Conservation (phyloP, 805 yeast species). For the Yarrowia hollandica region DNA sequence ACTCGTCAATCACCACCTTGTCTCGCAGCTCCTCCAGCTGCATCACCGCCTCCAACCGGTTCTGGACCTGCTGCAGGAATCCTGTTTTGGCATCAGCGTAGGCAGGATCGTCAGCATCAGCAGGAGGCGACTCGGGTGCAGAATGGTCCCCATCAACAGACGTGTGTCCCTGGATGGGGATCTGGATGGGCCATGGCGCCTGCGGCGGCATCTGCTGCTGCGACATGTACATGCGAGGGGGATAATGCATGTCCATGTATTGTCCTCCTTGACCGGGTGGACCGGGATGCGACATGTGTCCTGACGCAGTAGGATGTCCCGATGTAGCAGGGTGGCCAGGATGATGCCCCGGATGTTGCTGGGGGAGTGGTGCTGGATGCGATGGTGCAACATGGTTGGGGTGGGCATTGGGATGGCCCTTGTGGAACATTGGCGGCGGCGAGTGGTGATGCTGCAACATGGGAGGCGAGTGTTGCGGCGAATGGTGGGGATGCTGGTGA, state of each 20-base stretch:
- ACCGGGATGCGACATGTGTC: background rate
- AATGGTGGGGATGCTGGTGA: background rate
- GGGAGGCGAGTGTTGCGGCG: conserved; percentile 27
- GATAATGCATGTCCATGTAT: conserved; percentile 5
- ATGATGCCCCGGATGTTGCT: background rate
- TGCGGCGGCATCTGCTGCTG: conserved; percentile 28
- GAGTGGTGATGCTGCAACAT: conserved; percentile 10
- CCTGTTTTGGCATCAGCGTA: conserved; percentile 31
- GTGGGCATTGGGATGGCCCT: too few species aligned
- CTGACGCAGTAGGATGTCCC: background rate
- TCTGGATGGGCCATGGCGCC: conserved; percentile 17
- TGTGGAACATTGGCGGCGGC: conserved; percentile 8
- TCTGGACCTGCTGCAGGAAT: conserved; percentile 29
- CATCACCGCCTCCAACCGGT: conserved; percentile 28
- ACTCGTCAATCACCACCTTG: conserved; percentile 22
- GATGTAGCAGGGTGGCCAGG: background rate
- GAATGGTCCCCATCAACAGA: conserved; percentile 21
- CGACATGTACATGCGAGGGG: background rate
- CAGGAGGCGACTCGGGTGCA: conserved; percentile 1
- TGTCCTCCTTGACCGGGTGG: too few species aligned
- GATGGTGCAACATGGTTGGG: background rate
- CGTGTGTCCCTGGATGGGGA: conserved; percentile 22
- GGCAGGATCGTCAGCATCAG: conserved; percentile 28
- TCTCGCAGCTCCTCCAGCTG: conserved; percentile 27
- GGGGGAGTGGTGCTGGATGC: background rate